Evolutionary conservation across 768 basidiomycete genomes (phyloP).

Genomic region (Artomyces pyxidatus): DNA sequence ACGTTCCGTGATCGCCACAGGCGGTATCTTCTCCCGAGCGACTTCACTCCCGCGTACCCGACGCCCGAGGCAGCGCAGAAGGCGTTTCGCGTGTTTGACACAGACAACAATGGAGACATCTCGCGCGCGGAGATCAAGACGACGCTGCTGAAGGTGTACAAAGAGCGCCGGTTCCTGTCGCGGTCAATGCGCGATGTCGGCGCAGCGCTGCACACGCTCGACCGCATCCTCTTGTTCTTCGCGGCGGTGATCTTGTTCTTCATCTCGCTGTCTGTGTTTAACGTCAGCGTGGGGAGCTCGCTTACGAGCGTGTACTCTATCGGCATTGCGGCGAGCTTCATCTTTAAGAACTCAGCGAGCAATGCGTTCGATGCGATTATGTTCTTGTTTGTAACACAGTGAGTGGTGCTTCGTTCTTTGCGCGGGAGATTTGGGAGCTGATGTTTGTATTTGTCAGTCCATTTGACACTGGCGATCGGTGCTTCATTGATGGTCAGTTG

Average conservation of each 20-base stretch:
- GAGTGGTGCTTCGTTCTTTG: constrained; percentile 22
- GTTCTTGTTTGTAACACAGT: constrained; percentile 82
- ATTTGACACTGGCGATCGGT: constrained; percentile 78
- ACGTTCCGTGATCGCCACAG: constrained; percentile 50
- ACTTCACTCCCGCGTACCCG: constrained; percentile 64
- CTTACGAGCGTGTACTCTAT: constrained; percentile 68
- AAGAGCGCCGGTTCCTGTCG: constrained; percentile 68
- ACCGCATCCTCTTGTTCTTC: constrained; percentile 54
- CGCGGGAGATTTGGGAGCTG: constrained; percentile 3
- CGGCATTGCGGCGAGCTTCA: constrained; percentile 67
- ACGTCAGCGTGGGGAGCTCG: constrained; percentile 54
- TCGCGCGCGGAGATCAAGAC: constrained; percentile 70
- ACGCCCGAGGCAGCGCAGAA: constrained; percentile 46
- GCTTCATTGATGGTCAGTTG: constrained; percentile 54
- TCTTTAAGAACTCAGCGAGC: constrained; percentile 71
- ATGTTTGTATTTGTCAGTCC: constrained; percentile 36
- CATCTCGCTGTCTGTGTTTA: constrained; percentile 65
- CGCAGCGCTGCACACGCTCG: constrained; percentile 54
- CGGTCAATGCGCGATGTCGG: constrained; percentile 73
- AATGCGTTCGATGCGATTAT: constrained; percentile 73
- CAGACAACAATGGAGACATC: constrained; percentile 70
- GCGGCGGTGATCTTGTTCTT: constrained; percentile 62
- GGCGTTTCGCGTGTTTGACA: constrained; percentile 72
- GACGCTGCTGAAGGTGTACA: constrained; percentile 61
- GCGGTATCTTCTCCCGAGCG: constrained; percentile 53